Base-by-base conservation (phyloP, 2,329 filamentous ascomycete species). In the Cadophora sp. region DNA sequence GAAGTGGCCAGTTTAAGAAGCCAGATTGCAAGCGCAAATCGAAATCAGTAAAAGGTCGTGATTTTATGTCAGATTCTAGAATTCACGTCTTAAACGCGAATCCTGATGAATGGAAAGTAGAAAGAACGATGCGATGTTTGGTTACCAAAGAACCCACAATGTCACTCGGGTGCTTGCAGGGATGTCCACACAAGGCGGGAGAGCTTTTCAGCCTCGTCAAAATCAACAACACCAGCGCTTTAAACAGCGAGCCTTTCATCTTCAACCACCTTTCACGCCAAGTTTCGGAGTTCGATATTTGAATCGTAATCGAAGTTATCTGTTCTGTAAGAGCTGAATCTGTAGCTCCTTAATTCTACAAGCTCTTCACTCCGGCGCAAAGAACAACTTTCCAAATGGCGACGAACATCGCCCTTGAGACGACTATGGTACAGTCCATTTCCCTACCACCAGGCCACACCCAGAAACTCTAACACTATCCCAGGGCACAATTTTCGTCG, bases 401-500 rank as follows among this genome's bases (percentile, higher is more conserved):
- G 31, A 94, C 91, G 68, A 89, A 92, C 75, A 87, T 97, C 68
- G 83, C 89, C 11, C 87, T 97, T 62, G 92, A 97, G 74, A 97
- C 95, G 67, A 90, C 91, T 65, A 93, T 97, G 91, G 94, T 92
- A 84, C 66, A 79, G 65, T 16, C 19, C 46, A 27, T 6, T 61
- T 27, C 48, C 27, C 26, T 22, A 6, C 19, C 46, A 11, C 7
- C 12, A 46, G n/a, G 7, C 22, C 19, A 26, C 1, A 11, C 11
- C 19, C 1, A 40, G 50, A 7, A 5, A 40, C 9, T 5, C 26
- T 66, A 66, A 68, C 53, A 66, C 68, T 31, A 14, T 22, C 73
- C 24, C 73, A 97, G 94, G 94, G 96, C 79, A 86, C 87, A 56
- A 91, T 99, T 79, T 88, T 87, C 68, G 81, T 98, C 71, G 96